Evolutionary conservation across 257 asterid species (phyloP).

Genomic region (Fraxinus excelsior): DNA sequence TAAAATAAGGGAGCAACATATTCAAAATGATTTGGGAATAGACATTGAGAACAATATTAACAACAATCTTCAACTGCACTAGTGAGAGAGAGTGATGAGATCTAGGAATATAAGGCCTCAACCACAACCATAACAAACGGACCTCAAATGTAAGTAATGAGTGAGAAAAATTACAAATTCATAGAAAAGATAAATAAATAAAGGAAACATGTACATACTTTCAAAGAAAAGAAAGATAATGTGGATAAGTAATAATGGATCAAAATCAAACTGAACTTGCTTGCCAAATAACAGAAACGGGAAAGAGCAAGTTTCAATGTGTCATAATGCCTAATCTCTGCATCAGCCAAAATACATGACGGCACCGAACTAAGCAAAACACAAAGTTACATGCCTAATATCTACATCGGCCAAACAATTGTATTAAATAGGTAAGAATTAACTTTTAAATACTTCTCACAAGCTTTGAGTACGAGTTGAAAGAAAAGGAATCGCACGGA

Average conservation of each 20-base stretch:
- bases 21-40: background rate
- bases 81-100: background rate
- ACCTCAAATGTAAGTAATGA: constrained; percentile 8
- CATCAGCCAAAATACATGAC: too few species aligned
- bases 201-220: background rate
- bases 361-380: too few species aligned
- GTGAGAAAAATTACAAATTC: constrained; percentile 2
- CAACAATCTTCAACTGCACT: background rate
- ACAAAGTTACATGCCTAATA: too few species aligned
- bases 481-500: too few species aligned
- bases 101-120: constrained; percentile 14
- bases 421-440: too few species aligned
- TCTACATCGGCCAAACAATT: too few species aligned
- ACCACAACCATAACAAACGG: constrained; percentile 1
- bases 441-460: too few species aligned
- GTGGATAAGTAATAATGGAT: constrained; percentile 13
- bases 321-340: too few species aligned
- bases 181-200: background rate
- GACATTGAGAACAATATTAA: background rate
- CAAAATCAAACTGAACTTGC: background rate
- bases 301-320: background rate
- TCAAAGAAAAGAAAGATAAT: background rate
- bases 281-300: background rate
- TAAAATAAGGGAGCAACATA: background rate
- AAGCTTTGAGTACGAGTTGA: too few species aligned